Evolutionary conservation across 129 eudicot genomes (phyloP).

Genomic region (Flaveria trinervia): DNA sequence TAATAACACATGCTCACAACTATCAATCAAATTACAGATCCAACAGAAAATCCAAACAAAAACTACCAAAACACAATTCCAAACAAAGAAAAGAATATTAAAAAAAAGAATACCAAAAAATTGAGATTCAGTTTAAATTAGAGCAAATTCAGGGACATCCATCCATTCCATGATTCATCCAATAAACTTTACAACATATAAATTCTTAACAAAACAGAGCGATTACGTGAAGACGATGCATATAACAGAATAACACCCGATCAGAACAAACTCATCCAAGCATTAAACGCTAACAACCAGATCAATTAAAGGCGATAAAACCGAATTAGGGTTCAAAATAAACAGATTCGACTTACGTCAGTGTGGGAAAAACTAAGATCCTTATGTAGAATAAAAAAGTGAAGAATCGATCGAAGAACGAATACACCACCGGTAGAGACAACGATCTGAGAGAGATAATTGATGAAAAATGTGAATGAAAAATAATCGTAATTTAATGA

Average conservation of each 20-base stretch:
- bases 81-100: not conserved
- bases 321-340: not conserved
- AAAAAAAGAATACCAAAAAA: not conserved
- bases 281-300: not conserved
- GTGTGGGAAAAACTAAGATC: conserved; percentile 6
- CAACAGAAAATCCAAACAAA: not conserved
- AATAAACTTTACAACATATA: too few relatives aligned
- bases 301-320: not conserved
- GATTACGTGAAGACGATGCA: conserved; percentile 9
- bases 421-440: conserved; percentile 19
- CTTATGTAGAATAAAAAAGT: not conserved
- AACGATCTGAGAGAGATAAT: conserved; percentile 20
- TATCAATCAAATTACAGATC: not conserved
- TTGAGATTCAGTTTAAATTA: too few relatives aligned
- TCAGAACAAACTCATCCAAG: not conserved
- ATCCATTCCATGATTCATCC: too few relatives aligned
- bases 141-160: not conserved
- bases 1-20: not conserved
- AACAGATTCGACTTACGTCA: conserved; percentile 30
- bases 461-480: not conserved
- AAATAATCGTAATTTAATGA: not conserved
- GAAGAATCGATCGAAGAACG: conserved; percentile 13
- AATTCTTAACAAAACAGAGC: not conserved
- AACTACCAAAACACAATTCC: not conserved
- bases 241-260: not conserved